phyloP scores from a whole-genome alignment of 345 rosid species.

The Citropsis articulata region DNA sequence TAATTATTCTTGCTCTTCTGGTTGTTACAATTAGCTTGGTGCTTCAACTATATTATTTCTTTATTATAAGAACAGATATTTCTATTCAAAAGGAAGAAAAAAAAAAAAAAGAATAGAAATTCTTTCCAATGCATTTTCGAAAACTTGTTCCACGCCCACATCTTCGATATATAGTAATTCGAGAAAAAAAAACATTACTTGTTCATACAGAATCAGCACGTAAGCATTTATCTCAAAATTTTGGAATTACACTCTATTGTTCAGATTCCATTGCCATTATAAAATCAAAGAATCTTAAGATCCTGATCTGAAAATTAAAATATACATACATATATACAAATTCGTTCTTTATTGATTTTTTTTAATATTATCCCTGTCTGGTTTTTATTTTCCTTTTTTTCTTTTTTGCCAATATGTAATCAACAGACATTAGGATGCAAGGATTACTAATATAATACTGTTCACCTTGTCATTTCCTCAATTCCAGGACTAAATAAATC shows the following conservation, averaged over 20 bases:
- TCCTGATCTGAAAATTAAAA: no score
- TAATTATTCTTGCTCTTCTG: background rate
- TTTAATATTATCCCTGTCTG: no score
- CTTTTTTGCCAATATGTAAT: no score
- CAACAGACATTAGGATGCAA: no score
- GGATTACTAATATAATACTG: background rate
- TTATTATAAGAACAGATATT: background rate
- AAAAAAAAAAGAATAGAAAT: background rate
- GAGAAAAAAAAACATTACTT: background rate
- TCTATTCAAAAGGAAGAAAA: no score
- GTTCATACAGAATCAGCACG: background rate
- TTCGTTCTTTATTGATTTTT: no score
- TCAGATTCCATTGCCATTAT: background rate
- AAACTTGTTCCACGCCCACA: background rate
- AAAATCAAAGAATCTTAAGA: constrained; percentile 8
- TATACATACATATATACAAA: no score
- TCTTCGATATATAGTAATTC: no score
- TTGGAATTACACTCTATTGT: background rate
- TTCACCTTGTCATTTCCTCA: background rate
- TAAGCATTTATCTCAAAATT: constrained; percentile 1
- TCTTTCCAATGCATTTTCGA: background rate
- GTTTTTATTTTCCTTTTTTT: no score
- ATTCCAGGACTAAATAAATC: background rate
- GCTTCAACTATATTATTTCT: no score
- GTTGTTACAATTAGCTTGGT: background rate